Base-by-base conservation (phyloP, 2,329 filamentous ascomycete genomes). In the Aspergillus novofumigatus region DNA sequence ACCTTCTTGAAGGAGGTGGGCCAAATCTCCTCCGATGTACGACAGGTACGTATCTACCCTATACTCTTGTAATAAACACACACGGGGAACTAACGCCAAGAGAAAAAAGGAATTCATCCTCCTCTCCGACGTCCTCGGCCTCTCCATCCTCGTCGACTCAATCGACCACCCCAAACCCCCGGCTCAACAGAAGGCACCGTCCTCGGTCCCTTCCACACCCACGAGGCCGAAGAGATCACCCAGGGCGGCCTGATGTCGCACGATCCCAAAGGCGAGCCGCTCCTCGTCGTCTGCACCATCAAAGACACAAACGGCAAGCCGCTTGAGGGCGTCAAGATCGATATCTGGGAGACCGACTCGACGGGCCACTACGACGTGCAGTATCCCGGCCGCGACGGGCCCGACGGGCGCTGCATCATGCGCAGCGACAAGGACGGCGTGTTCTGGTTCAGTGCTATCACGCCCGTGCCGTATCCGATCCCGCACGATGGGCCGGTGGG, bases 391-490 rank as follows among this genome's bases (percentile, higher is more conserved):
- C 79, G 86, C 3, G 73, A 80, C 7, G 81, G 78, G 1, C 88
- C 89, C 0, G 88, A 91, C 75, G 89, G 90, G 50, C 80, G 90
- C 45, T 89, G 88, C 56, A 81, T 93, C 56, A 81, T 91, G 79
- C 75, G 75, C 45, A 88, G 81, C 59, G 90, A 93, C 64, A 78
- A 81, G 0, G 78, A 91, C 38, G 93, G 92, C 0, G 69, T 80
- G 1, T 94, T 96, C 71, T 95, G 88, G 86, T 96, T 95, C 78
- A 87, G 86, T 67, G 90, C 88, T 0, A 91, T 96, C 69, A 86
- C 88, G 58, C 92, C 92, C 0, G 91, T 96, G 57, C 86, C 88
- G 53, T 96, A 96, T 74, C 88, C 90, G 0, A 94, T 95, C 66
- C 90, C 91, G 1, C 81, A 90, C 65, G 91, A 96, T 73, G 90